A percentile compares a stretch with the other conserved stretches of the same genome.
Conservation (phyloP, 345 rosid species). For the Garcia nutans region DNA sequence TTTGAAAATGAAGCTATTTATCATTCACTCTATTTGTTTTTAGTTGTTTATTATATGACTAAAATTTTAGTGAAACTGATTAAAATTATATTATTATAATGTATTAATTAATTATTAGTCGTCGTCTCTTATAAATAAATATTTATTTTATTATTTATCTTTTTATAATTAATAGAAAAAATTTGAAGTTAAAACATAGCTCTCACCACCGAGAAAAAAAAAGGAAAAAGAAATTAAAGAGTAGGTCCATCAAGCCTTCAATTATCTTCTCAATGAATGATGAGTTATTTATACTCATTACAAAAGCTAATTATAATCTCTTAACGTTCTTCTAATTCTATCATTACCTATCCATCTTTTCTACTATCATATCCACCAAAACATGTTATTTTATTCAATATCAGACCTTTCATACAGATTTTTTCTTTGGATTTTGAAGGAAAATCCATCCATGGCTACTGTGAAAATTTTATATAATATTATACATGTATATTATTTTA, state of each 20-base stretch:
- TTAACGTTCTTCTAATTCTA: constrained; percentile 13
- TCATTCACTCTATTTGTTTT: too few relatives aligned
- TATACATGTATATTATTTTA: too few relatives aligned
- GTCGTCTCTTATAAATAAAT: too few relatives aligned
- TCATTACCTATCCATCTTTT: constrained; percentile 19
- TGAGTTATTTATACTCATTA: constrained; percentile 18
- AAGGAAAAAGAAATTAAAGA: not conserved
- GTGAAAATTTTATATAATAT: not conserved
- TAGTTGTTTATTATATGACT: too few relatives aligned
- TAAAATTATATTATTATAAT: too few relatives aligned
- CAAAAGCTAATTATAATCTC: constrained; percentile 24
- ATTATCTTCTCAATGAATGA: constrained; percentile 22
- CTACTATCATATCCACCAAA: not conserved
- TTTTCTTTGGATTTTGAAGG: constrained; percentile 7
- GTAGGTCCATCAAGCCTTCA: constrained; percentile 3
- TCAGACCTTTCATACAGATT: not conserved
- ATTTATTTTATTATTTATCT: too few relatives aligned
- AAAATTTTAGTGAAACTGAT: too few relatives aligned
- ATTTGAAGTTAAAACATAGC: constrained; percentile 20
- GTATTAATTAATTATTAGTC: too few relatives aligned
- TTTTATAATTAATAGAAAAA: not conserved
- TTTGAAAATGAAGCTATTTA: too few relatives aligned
- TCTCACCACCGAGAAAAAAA: not conserved
- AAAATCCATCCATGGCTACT: not conserved
- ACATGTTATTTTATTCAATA: not conserved